These are phyloP conservation scores for Apophysomyces ossiformis DNA, from an alignment of 371 early-diverging fungal species.

Conservation along the genomic window DNA sequence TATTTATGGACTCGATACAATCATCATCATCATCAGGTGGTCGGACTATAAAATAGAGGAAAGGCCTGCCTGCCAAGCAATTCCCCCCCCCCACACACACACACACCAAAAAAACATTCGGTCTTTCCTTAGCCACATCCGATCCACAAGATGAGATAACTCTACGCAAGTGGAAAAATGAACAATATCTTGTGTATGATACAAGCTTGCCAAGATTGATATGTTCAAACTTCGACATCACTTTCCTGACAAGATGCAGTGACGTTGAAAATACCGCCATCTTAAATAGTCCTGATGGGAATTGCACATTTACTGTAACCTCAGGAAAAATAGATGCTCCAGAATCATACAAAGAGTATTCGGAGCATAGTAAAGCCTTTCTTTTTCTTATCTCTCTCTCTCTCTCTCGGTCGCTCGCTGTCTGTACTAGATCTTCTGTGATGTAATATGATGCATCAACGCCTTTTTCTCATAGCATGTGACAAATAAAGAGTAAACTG, in stretches of 20 bases:
- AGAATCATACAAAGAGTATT: too few species aligned
- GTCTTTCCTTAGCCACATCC: background rate
- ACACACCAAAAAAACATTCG: background rate
- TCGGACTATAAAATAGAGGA: background rate
- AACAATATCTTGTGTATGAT: background rate
- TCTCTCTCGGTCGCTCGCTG: too few species aligned
- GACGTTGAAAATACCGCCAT: conserved; percentile 1
- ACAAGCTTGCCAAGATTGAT: too few species aligned
- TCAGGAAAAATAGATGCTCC: too few species aligned
- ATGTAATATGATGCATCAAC: too few species aligned
- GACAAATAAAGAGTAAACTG: too few species aligned
- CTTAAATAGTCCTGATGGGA: background rate
- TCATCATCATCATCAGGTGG: background rate
- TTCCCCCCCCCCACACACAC: background rate
- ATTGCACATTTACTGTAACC: background rate
- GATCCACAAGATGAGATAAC: background rate
- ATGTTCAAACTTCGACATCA: too few species aligned
- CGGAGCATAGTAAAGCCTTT: too few species aligned
- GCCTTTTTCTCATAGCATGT: too few species aligned
- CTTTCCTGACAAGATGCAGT: background rate
- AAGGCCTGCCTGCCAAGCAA: background rate
- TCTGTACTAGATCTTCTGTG: too few species aligned
- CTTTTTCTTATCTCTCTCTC: too few species aligned
- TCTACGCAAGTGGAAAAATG: background rate
- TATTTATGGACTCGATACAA: background rate